These are phyloP conservation scores for Pisolithus albus DNA, from an alignment of 768 basidiomycete genomes.

Conservation along the genomic window DNA sequence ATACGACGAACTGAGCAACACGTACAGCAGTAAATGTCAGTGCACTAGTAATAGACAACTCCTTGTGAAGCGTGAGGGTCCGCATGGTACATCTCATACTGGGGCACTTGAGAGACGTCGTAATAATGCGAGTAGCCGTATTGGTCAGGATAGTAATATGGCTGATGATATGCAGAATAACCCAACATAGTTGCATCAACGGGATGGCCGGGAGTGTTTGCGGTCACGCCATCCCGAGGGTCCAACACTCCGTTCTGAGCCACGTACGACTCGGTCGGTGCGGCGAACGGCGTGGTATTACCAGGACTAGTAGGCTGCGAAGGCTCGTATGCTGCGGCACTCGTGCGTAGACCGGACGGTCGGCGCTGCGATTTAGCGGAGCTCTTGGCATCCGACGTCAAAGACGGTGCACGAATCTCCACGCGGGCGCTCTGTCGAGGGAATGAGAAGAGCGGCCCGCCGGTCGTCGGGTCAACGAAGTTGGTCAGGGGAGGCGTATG, in stretches of 20 bases:
- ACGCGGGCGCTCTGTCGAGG: slow-evolving; percentile 66
- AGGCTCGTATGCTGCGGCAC: slow-evolving; percentile 46
- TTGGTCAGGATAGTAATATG: slow-evolving; percentile 66
- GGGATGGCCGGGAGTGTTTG: slow-evolving; percentile 17
- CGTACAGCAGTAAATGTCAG: background rate
- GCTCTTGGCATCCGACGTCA: slow-evolving; percentile 19
- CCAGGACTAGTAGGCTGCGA: slow-evolving; percentile 25
- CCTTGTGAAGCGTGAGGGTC: slow-evolving; percentile 44
- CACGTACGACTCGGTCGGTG: slow-evolving; percentile 10
- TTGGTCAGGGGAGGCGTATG: slow-evolving; percentile 57
- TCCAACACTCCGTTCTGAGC: slow-evolving; percentile 5
- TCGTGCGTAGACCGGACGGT: slow-evolving; percentile 42
- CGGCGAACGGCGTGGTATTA: slow-evolving; percentile 9
- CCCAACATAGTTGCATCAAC: slow-evolving; percentile 39
- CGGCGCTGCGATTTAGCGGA: slow-evolving; percentile 19
- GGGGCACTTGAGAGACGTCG: slow-evolving; percentile 59
- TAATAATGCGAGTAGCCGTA: slow-evolving; percentile 63
- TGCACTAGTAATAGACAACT: slow-evolving; percentile 50
- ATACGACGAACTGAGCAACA: background rate
- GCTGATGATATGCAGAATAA: slow-evolving; percentile 49
- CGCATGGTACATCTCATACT: slow-evolving; percentile 61
- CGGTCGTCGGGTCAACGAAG: slow-evolving; percentile 60
- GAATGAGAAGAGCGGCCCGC: slow-evolving; percentile 65
- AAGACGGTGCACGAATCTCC: slow-evolving; percentile 63
- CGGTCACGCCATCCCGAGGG: slow-evolving; percentile 11